Evolutionary conservation across 345 rosid genomes (phyloP), one percentile per base, ranked within the genome.

Genomic region (Toxicodendron radicans): DNA sequence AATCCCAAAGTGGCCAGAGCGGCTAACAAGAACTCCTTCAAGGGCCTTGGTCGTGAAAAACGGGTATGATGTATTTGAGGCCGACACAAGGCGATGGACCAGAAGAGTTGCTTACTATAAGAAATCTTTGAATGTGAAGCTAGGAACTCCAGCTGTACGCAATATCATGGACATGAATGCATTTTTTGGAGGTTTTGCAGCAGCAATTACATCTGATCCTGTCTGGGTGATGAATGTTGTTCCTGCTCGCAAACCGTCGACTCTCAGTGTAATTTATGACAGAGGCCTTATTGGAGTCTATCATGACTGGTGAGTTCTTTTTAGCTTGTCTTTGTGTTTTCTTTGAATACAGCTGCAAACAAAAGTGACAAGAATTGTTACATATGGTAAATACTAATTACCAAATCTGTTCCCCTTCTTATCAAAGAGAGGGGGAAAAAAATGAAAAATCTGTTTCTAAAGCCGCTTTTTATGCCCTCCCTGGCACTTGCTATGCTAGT

Each of bases 161-260:
- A 95, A 95, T 69, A 76, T 90, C 74, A 90, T 95, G 97, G 99
- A 95, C 76, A 93, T 95, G 99, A 93, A 91, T 73, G 93, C 99
- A 18, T 82, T 93, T 82, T 89, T 95, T 18, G 99, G 99, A 58
- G 93, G 98, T 71, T 93, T 95, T 86, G 97, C 98, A 0, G 97
- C 98, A 70, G 90, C 98, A 56, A 84, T 93, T 61, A 54, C 73
- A 68, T 86, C 93, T 70, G 95, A 93, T 73, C 89, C 93, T 73
- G 90, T 91, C 63, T 95, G 99, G 98, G 97, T 92, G 77, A 90
- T 93, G 98, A 95, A 93, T 86, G 95, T 88, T 58, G 87, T 93
- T 79, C 97, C 99, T 74, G 86, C 95, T 84, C 82, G 83, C 69
- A 92, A 90, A 81, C 89, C 91, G 60, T 81, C 85, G 73, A 95